Percentiles rank a stretch among this genome's conserved stretches.
Conservation (phyloP, 768 basidiomycete genomes). For the Pleurotus pulmonarius region DNA sequence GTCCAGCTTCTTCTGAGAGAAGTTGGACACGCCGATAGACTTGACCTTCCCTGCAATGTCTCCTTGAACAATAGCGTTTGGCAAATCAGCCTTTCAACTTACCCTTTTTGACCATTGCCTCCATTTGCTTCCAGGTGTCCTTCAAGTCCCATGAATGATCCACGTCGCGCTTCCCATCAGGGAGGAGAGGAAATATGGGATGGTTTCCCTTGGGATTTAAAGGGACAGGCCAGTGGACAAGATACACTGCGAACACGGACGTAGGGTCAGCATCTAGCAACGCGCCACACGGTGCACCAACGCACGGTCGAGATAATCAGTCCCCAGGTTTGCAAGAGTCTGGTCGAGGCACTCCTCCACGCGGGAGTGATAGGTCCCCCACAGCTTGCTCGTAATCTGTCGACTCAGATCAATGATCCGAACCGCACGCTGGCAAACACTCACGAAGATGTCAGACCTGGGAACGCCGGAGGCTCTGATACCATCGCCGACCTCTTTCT, state of each 20-base stretch:
- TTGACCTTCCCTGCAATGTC: constrained; percentile 52
- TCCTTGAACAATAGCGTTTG: constrained; percentile 3
- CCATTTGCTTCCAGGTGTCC: constrained; percentile 86
- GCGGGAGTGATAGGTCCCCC: constrained; percentile 63
- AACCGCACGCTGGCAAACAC: constrained; percentile 12
- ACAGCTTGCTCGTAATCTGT: constrained; percentile 71
- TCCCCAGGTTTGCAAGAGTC: constrained; percentile 74
- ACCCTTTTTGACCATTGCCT: constrained; percentile 65
- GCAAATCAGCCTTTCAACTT: constrained; percentile 12
- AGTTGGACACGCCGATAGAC: constrained; percentile 76
- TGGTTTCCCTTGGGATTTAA: constrained; percentile 68
- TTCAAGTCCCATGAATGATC: constrained; percentile 61
- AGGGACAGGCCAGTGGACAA: constrained; percentile 82
- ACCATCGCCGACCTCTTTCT: constrained; percentile 78
- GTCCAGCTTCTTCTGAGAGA: constrained; percentile 63
- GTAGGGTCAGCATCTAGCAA: neutral
- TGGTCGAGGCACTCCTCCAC: constrained; percentile 75
- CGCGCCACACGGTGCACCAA: constrained; percentile 13
- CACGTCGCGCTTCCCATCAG: constrained; percentile 64
- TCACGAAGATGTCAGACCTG: constrained; percentile 57
- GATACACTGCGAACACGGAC: constrained; percentile 40
- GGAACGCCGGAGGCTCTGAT: constrained; percentile 72
- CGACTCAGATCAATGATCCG: neutral
- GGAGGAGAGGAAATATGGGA: constrained; percentile 51
- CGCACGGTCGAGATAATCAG: constrained; percentile 79